Evolutionary conservation across 768 basidiomycete genomes (phyloP), one percentile per base, ranked within the genome.

Genomic region (Mycena indigotica): DNA sequence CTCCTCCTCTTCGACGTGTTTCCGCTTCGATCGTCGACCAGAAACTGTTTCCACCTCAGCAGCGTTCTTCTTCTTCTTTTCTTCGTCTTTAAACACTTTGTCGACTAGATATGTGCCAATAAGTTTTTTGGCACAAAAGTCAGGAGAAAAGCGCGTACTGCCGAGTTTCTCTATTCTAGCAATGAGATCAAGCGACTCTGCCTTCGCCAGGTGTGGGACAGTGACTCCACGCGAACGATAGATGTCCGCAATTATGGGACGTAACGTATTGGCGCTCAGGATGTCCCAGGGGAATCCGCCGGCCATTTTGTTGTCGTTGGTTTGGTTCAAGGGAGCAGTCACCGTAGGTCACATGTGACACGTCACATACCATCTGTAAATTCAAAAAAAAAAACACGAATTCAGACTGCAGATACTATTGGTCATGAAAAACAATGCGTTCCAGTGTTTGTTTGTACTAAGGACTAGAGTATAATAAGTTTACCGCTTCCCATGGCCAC

Each of bases 101-200:
- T 56, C 55, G 35, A 63, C 62, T 63, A 49, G 6, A 3, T n/a
- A n/a, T n/a, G 19, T 25, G 24, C 25, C 19, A 46, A 5, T 6
- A 21, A 17, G 21, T 26, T 5, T 15, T 1, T 3, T 17, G 5
- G 17, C 15, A 17, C 6, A 15, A 38, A 5, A 8, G 30, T 23
- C 16, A 35, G 5, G 32, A 32, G 23, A 28, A 52, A 28, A 48
- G 24, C 5, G 21, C 62, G 35, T 53, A 63, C 62, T 29, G 26
- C 62, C 62, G 49, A 50, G 46, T 56, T 60, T 54, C 23, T 63
- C 58, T 13, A 63, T 59, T 26, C 57, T 59, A 35, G 44, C 23
- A 0, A 63, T 30, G 3, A 63, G 49, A 2, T 25, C 38, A 2
- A 63, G 2, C 4, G 62, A 60, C 3, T 26, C 28, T n/a, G 53